A percentile compares a stretch with the other conserved stretches of the same genome.
Conservation (phyloP, 1,284 basidiomycete genomes). For the Marasmius oreades region DNA sequence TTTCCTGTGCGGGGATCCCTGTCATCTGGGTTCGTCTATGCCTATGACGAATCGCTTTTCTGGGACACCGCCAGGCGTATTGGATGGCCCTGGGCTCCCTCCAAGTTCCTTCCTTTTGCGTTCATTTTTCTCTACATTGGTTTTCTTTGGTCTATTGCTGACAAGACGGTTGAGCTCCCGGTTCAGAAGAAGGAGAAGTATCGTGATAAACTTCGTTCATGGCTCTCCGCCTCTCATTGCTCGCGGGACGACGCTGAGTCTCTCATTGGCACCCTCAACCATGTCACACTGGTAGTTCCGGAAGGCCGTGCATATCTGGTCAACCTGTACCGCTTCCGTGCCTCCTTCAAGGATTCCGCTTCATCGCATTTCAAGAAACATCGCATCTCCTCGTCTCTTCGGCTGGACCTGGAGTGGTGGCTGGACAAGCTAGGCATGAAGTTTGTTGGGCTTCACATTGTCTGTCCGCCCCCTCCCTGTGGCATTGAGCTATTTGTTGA, state of each 20-base stretch:
- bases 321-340: slow-evolving; percentile 11
- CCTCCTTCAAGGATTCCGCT: slow-evolving; percentile 1
- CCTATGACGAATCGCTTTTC: slow-evolving; percentile 13
- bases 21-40: slow-evolving; percentile 8
- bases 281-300: slow-evolving; percentile 14
- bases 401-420: too few relatives aligned
- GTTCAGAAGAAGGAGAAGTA: slow-evolving; percentile 20
- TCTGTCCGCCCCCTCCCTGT: too few relatives aligned
- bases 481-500: too few relatives aligned
- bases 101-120: slow-evolving; percentile 27
- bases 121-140: too few relatives aligned
- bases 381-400: too few relatives aligned
- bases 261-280: slow-evolving; percentile 15
- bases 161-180: slow-evolving; percentile 25
- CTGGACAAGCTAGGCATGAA: too few relatives aligned
- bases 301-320: slow-evolving; percentile 4
- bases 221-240: neutral
- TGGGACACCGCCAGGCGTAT: slow-evolving; percentile 18
- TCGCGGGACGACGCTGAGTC: neutral
- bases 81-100: slow-evolving; percentile 27
- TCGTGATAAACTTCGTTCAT: neutral
- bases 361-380: slow-evolving; percentile 2
- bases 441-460: too few relatives aligned
- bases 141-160: slow-evolving; percentile 31
- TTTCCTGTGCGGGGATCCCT: neutral